Evolutionary conservation across 768 basidiomycete genomes (phyloP), one percentile per base, ranked within the genome.

Genomic region (Baorangia bicolor): DNA sequence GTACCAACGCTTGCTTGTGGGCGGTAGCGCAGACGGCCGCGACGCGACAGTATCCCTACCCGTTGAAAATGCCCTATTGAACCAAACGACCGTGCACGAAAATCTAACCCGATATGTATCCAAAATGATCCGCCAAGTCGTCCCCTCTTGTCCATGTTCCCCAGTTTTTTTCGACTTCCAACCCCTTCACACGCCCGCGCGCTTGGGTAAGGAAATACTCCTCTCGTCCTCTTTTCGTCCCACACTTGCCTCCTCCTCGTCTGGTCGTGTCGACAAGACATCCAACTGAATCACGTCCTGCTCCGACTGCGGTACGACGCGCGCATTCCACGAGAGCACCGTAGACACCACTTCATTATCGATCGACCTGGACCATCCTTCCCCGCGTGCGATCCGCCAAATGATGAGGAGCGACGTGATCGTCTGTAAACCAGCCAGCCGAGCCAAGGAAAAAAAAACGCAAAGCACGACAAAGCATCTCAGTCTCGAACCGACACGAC

Each of bases 341-440:
- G 16, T 44, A 28, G 33, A 35, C n/a, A 12, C 25, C 30, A 25
- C 3, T 20, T 42, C 33, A 10, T 23, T 20, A 2, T 41, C 28
- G 6, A 33, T 23, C 6, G 51, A n/a, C 25, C 2, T 14, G 3
- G 51, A 49, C 75, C 72, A 75, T 7, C 72, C 76, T 18, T 69
- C 57, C 9, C 74, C 75, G 49, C 73, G 64, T 4, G 75, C 74
- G 16, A 77, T 51, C 10, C 74, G 72, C 33, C 70, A 73, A 25
- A 77, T 74, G 48, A 77, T 75, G 16, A 77, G 58, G 44, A 75
- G 69, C 5, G 72, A 69, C 18, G 76, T 62, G 40, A 76, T 74
- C 71, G 73, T 66, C 75, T 77, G 9, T 43, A 18, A 43, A 56
- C 6, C 14, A 21, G 12, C 18, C 38, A 38, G 0, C 28, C 11